Evolutionary conservation across 352 stramenopile genomes (phyloP), one percentile per base, ranked within the genome.

Genomic region (Phytopythium cucurbitacearum): DNA sequence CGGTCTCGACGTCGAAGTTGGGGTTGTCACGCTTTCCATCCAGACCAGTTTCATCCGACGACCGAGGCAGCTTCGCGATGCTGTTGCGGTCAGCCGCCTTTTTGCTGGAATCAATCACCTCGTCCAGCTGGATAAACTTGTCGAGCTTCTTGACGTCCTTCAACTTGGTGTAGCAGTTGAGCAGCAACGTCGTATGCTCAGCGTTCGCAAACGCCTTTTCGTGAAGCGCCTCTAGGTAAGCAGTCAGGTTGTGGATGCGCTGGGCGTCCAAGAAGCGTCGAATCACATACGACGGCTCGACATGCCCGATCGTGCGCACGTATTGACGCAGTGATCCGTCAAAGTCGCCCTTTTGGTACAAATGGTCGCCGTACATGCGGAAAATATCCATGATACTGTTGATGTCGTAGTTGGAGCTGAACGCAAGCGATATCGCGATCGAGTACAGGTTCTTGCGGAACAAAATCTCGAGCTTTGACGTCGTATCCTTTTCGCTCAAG

Each of bases 241-340:
- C 87, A 5, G 96, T 98, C 7, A 99, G 69, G 37, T 98, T 93
- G 56, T 96, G 85, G 63, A 99, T 98, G 42, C 97, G 96, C 46
- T 98, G 96, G 0, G 97, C 94, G 71, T 99, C 97, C 40, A 99
- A 65, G 62, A 98, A 99, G 35, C 95, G 87, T 55, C 95, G 95
- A 60, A 99, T 98, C 39, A 99, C 97, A 62, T 99, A 98, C 5
- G 94, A 99, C 5, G 96, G 91, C 61, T 99, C 97, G 3, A 99
- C 74, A 40, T 97, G 94, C 0, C 97, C 96, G 65, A 99, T 98
- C 5, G 96, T 99, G 38, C 95, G 79, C 45, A 95, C 89, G 66
- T 99, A 99, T 72, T 99, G 96, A n/a, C 96, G 84, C 60, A 99
- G 81, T 5, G 96, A 96, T 15, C 89, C 93, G 49, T 95, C 88